Evolutionary conservation across 108 stramenopile species (phyloP), one percentile per base, ranked within the genome.

Genomic region (Bacterosira constricta): DNA sequence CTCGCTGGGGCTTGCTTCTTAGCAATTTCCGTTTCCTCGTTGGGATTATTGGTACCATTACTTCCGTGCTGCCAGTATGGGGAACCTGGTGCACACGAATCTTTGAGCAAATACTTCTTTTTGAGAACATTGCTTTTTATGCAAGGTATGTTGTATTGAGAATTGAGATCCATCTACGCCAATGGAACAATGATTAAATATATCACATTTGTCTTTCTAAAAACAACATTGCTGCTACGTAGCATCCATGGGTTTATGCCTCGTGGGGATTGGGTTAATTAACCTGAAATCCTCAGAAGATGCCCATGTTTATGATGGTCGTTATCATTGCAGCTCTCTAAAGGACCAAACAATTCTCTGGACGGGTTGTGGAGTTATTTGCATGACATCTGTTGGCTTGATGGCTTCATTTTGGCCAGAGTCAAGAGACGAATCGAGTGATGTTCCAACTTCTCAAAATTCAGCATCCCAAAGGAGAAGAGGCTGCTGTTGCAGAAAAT

Each of bases 361-460:
- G 74, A 50, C 74, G 12, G 89, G 89, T 9, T 81, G 75, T 58
- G 47, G 39, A 6, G 47, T 82, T 21, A 63, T 91, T 6, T 56
- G 79, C 10, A 21, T 83, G 21, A 71, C 86, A 30, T 84, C 75
- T 31, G 41, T 83, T 18, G 83, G 81, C 23, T 62, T 88, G 51
- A 91, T 91, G 87, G 17, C 67, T 17, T 73, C 83, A 12, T 91
- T 91, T 63, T 87, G 70, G 57, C 90, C 90, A 10, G 69, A 63
- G 41, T 35, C 55, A 29, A 37, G 18, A 4, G 36, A 56, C 9
- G 30, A 31, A 54, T 10, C 61, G 7, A 15, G 6, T 18, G 34
- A n/a, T 11, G 34, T 59, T 50, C 58, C 15, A 30, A 45, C 20
- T 46, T 4, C 26, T 32, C 45, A 42, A 42, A 47, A 27, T 8